Percentiles rank a stretch among this genome's conserved stretches.
phyloP scores from a whole-genome alignment of 805 yeast species.

The Ogataea nitratoaversa region DNA sequence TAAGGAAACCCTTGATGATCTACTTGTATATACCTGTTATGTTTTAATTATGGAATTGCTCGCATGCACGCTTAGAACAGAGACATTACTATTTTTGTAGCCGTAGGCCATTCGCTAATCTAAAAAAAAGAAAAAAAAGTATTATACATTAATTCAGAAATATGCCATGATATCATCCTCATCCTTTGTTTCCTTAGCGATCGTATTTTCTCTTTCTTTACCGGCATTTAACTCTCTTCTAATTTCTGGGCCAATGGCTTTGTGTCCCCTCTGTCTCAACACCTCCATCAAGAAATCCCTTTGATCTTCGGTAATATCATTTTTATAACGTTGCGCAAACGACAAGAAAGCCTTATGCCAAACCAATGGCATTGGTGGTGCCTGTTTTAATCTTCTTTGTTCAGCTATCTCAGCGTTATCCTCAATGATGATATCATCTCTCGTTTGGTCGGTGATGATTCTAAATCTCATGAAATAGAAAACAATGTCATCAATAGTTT shows the following conservation, averaged over 20 bases:
- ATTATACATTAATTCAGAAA: neutral
- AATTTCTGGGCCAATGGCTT: slow-evolving; percentile 86
- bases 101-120: too few relatives aligned
- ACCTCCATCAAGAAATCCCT: slow-evolving; percentile 91
- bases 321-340: slow-evolving; percentile 93
- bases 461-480: slow-evolving; percentile 92
- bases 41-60: too few relatives aligned
- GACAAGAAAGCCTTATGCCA: slow-evolving; percentile 97
- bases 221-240: slow-evolving; percentile 93
- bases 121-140: neutral
- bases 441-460: slow-evolving; percentile 41
- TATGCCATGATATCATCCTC: slow-evolving; percentile 4
- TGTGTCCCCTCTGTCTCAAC: slow-evolving; percentile 84
- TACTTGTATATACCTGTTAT: too few relatives aligned
- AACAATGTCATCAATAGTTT: slow-evolving; percentile 90
- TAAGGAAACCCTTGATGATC: too few relatives aligned
- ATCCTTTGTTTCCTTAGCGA: slow-evolving; percentile 6
- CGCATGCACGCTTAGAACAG: too few relatives aligned
- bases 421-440: slow-evolving; percentile 20
- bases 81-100: too few relatives aligned
- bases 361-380: slow-evolving; percentile 80
- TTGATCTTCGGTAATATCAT: slow-evolving; percentile 98
- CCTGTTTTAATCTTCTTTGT: slow-evolving; percentile 27
- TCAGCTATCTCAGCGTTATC: slow-evolving; percentile 27
- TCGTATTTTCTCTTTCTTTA: slow-evolving; percentile 43